Evolutionary conservation across 768 basidiomycete genomes (phyloP), one percentile per base, ranked within the genome.

Genomic region (Leccinum arenicola): DNA sequence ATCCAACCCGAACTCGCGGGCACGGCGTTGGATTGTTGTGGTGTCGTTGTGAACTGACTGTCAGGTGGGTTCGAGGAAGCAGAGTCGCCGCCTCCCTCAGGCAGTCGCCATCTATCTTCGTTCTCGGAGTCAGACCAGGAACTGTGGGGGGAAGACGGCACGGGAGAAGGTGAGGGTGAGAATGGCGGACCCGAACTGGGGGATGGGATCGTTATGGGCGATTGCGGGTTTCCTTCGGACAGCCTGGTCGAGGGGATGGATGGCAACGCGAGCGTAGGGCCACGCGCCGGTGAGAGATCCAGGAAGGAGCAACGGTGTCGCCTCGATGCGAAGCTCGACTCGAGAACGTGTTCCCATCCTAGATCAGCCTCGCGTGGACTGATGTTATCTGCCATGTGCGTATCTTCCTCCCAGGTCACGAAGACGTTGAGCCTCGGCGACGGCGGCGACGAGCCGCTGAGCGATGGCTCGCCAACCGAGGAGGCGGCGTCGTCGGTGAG

Each of bases 231-330:
- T 7, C 21, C 58, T 15, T 66, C 68, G 21, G 72, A 72, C 15
- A 43, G 2, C 31, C 55, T 52, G 29, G 57, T 60, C 14, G 71
- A 73, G 17, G 72, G 71, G 31, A 72, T 73, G 12, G 71, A 73
- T n/a, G 66, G 64, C 8, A 72, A n/a, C 6, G 66, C 45, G 6
- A 59, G 66, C 19, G 60, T 33, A 15, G 48, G 65, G 2, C 48
- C 54, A 6, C 54, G 55, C 2, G 14, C 14, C 6, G 58, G 43
- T 2, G 61, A 59, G 8, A 60, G 59, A 3, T 29, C 43, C 14
- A 61, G 50, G 38, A 48, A 53, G 5, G 61, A 27, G 29, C 19
- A 57, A 7, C 59, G 47, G 10, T 50, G 31, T 3, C 51, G 63
- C 31, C 62, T 55, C 33, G 61, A 53, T 4, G 57, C 43, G n/a